Evolutionary conservation across 306 rosid species (phyloP), one percentile per base, ranked within the genome.

Genomic region (Corylus avellana): DNA sequence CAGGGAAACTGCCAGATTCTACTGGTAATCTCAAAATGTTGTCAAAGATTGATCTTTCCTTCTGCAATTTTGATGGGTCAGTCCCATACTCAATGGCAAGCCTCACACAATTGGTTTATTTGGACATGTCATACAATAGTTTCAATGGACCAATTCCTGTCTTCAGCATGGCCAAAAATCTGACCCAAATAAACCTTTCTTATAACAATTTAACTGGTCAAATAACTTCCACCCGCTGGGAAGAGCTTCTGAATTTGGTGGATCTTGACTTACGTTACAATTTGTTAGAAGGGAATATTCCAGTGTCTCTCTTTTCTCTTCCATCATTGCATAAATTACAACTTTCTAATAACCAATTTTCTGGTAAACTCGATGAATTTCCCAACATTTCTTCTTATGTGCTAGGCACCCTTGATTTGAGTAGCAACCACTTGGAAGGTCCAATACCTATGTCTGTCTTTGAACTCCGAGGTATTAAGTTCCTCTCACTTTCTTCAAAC

Each of bases 401-500:
- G 3, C 8, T 82, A 1, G 1, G 7, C 9, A 3, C 16, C 0
- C 53, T 77, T 53, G 39, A 29, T 47, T 77, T 77, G 75, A 59
- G 46, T 53, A 9, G 70, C 75, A 82, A 77, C 75, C 73, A 72
- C 17, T 64, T 82, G 5, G 67, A 64, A 59, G 82, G 79, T 11
- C 70, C 72, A 35, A 46, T 77, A 13, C 79, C 76, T 0, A 44
- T 4, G 56, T 82, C 70, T 35, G 1, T 73, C 55, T 64, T 77
- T 35, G 48, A 20, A 5, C 81, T 82, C 14, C 29, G 11, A 72
- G 63, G 53, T n/a, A 75, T 80, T 25, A 0, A 18, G 3, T 0
- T 2, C 0, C 71, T 80, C n/a, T 74, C 49, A 17, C 79, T 80
- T 81, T 50, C 78, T 70, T 81, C 57, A 0, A 85, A 81, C 72